Conservation (phyloP, 2,329 filamentous ascomycete species). For the Fusarium sororula region DNA sequence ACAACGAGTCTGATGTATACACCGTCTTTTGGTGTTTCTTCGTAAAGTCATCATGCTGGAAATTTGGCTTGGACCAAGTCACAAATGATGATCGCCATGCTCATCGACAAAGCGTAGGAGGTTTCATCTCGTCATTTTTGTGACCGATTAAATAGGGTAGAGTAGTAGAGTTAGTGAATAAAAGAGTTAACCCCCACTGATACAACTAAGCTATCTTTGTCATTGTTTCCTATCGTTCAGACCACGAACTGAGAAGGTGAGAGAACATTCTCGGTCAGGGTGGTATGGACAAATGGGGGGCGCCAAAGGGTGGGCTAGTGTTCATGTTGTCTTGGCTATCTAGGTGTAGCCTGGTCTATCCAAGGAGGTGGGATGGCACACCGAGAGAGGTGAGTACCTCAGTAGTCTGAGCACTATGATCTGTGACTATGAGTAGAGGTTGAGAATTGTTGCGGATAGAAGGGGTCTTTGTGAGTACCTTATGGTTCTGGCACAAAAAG, state of each 20-base stretch:
- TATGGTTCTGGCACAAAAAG: not conserved
- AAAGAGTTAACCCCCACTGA: constrained; percentile 10
- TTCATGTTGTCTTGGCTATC: constrained; percentile 37
- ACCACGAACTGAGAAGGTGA: constrained; percentile 10
- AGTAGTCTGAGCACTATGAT: not conserved
- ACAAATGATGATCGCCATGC: constrained; percentile 13
- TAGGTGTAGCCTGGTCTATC: constrained; percentile 17
- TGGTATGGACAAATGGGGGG: constrained; percentile 29
- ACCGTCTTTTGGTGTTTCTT: constrained; percentile 28
- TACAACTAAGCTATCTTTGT: constrained; percentile 23
- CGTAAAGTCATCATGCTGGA: not conserved
- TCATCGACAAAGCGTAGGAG: not conserved
- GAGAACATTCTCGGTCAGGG: constrained; percentile 13
- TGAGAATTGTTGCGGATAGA: not conserved
- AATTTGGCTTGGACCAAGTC: constrained; percentile 8
- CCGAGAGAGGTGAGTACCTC: constrained; percentile 19
- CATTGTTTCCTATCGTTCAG: constrained; percentile 36
- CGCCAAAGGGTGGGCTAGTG: constrained; percentile 19
- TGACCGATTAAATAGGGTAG: not conserved
- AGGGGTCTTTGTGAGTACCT: not conserved
- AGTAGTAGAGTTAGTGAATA: not conserved
- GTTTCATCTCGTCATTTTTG: constrained; percentile 21
- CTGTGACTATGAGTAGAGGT: not conserved
- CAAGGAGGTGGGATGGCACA: constrained; percentile 30
- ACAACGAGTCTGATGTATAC: constrained; percentile 2